Conservation (phyloP, 2,329 filamentous ascomycete species). For the Xylariaceae sp. region DNA sequence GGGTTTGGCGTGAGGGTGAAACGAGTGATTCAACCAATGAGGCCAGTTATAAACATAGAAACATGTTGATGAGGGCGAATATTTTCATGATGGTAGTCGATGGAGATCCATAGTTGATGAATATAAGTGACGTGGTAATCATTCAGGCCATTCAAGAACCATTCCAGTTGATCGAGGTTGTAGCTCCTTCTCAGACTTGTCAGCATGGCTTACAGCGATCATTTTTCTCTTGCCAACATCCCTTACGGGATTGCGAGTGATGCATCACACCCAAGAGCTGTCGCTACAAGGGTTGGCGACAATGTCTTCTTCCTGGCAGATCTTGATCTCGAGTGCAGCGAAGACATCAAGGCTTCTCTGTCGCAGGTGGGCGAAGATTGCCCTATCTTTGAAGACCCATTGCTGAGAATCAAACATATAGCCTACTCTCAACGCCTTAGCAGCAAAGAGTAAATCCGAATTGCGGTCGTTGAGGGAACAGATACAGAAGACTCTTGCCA, state of each 20-base stretch:
- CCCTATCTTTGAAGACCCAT: not conserved
- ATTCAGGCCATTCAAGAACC: not conserved
- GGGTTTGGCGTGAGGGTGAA: not conserved
- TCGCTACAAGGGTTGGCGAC: slow-evolving; percentile 47
- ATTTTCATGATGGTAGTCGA: not conserved
- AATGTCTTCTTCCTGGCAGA: slow-evolving; percentile 48
- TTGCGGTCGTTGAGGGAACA: slow-evolving; percentile 19
- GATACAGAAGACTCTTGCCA: slow-evolving; percentile 18
- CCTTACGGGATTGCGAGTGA: slow-evolving; percentile 49
- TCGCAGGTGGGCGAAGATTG: slow-evolving; percentile 12
- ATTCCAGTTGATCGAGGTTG: not conserved
- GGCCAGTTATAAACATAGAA: not conserved
- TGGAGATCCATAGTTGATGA: not conserved
- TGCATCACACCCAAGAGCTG: slow-evolving; percentile 35
- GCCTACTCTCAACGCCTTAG: slow-evolving; percentile 24
- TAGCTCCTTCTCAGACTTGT: not conserved
- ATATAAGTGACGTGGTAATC: not conserved
- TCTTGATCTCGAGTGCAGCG: slow-evolving; percentile 29
- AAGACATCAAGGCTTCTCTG: slow-evolving; percentile 13
- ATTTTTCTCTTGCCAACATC: slow-evolving; percentile 49
- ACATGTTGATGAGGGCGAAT: not conserved
- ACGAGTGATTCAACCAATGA: not conserved
- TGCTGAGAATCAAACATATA: slow-evolving; percentile 9
- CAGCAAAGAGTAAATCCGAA: slow-evolving; percentile 15
- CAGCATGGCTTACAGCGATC: slow-evolving; percentile 26